Evolutionary conservation across 2,329 filamentous ascomycete species (phyloP).

Genomic region (Fusarium avenaceum): DNA sequence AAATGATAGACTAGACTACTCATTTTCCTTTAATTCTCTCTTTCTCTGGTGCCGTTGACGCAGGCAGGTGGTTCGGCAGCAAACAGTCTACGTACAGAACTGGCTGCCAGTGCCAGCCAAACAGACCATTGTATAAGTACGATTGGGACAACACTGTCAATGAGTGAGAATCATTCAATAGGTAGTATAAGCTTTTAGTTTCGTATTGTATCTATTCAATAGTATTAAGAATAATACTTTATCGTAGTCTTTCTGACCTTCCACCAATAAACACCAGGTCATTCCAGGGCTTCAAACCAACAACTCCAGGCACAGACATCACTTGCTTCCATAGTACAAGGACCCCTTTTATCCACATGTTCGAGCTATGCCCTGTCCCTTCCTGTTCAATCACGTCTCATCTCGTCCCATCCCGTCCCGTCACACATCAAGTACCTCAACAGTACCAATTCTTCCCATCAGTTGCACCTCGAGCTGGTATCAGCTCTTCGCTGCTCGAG

Average conservation of each 20-base stretch:
- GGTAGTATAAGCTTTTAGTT: neutral
- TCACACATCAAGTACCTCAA: slow-evolving; percentile 38
- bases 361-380: slow-evolving; percentile 23
- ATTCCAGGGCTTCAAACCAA: slow-evolving; percentile 30
- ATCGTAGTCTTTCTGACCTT: slow-evolving; percentile 31
- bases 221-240: slow-evolving; percentile 42
- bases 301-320: slow-evolving; percentile 44
- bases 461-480: slow-evolving; percentile 35
- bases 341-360: slow-evolving; percentile 39
- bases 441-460: slow-evolving; percentile 33
- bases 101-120: slow-evolving; percentile 6
- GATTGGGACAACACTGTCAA: neutral
- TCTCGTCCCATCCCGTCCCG: slow-evolving; percentile 19
- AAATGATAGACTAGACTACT: fast-evolving
- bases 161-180: neutral
- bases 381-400: slow-evolving; percentile 1
- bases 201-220: slow-evolving; percentile 49
- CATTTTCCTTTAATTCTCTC: neutral
- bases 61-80: neutral
- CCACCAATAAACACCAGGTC: slow-evolving; percentile 16
- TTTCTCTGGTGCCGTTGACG: neutral
- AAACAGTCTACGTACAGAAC: neutral
- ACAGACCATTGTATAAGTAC: neutral
- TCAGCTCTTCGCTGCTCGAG: slow-evolving; percentile 45
- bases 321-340: slow-evolving; percentile 30